These are phyloP conservation scores for Coemansia sp. DNA, from an alignment of 192 early-diverging fungal genomes.

Conservation along the genomic window DNA sequence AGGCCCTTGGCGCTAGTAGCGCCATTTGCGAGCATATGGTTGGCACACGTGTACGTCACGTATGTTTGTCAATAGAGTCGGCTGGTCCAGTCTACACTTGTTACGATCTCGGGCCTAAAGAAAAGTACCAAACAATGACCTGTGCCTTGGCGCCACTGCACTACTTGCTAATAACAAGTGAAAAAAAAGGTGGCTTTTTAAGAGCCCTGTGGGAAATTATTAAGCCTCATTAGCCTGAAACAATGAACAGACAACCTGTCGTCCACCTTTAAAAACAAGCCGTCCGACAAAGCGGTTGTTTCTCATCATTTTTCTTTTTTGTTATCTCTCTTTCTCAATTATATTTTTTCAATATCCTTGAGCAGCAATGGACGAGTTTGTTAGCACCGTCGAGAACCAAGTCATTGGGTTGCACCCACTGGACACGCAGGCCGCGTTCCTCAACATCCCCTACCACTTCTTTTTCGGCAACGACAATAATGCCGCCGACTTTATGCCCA, in stretches of 20 bases:
- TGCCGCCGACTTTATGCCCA: slow-evolving; percentile 42
- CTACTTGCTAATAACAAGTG: background rate
- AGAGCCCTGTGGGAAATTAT: background rate
- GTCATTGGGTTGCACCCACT: slow-evolving; percentile 40
- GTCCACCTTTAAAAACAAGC: background rate
- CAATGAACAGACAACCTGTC: background rate
- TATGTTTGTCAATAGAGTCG: background rate
- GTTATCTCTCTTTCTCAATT: background rate
- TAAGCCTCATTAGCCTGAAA: background rate
- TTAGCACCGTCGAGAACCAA: slow-evolving; percentile 30
- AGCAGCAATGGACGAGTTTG: slow-evolving; percentile 36
- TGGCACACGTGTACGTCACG: background rate
- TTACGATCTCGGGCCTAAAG: background rate
- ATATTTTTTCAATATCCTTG: background rate
- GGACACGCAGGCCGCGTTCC: slow-evolving; percentile 49
- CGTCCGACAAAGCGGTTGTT: background rate
- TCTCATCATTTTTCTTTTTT: background rate
- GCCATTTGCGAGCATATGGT: background rate
- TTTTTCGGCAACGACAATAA: slow-evolving; percentile 30
- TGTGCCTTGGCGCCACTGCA: background rate
- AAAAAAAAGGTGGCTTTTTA: background rate
- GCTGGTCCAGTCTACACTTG: background rate
- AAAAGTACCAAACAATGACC: background rate
- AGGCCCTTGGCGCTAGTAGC: background rate
- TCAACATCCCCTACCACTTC: slow-evolving; percentile 47